Percentiles rank a stretch among this genome's conserved stretches.
Evolutionary conservation across 768 basidiomycete genomes (phyloP).

Genomic region (Inosperma sp.): DNA sequence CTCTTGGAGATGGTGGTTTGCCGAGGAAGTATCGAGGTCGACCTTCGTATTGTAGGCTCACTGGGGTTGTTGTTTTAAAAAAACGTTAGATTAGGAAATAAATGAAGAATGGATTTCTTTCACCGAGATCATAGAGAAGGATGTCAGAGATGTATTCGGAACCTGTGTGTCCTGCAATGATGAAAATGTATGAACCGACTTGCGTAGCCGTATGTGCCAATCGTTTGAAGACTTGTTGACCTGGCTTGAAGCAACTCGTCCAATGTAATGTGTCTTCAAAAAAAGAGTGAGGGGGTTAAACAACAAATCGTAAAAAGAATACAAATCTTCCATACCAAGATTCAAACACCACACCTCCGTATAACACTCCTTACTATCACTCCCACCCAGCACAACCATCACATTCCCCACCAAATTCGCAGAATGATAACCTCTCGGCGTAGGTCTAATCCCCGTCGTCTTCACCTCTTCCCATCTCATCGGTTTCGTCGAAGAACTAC

Average conservation of each 20-base stretch:
- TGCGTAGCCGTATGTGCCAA: conserved; percentile 85
- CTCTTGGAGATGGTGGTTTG: conserved; percentile 64
- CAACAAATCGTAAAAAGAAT: not conserved
- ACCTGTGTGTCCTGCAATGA: conserved; percentile 87
- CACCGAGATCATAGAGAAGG: conserved; percentile 84
- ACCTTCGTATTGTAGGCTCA: conserved; percentile 78
- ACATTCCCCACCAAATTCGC: conserved; percentile 81
- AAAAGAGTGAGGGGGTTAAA: not conserved
- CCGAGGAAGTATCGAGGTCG: conserved; percentile 66
- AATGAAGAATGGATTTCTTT: conserved; percentile 5
- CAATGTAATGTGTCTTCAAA: conserved; percentile 41
- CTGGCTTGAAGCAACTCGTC: conserved; percentile 41
- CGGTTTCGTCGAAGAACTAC: conserved; percentile 15
- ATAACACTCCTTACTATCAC: conserved; percentile 85
- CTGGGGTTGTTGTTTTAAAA: too few relatives aligned
- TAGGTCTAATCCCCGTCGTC: conserved; percentile 53
- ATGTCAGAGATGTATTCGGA: conserved; percentile 68
- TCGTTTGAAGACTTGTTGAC: conserved; percentile 45
- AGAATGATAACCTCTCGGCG: conserved; percentile 82
- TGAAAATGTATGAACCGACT: conserved; percentile 88
- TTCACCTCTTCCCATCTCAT: conserved; percentile 44
- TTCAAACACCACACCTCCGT: conserved; percentile 85
- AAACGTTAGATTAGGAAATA: conserved; percentile 1
- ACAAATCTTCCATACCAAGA: conserved; percentile 52
- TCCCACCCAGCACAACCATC: conserved; percentile 89